Base-by-base conservation (phyloP, 2,329 filamentous ascomycete species). In the Fusarium beomiforme region DNA sequence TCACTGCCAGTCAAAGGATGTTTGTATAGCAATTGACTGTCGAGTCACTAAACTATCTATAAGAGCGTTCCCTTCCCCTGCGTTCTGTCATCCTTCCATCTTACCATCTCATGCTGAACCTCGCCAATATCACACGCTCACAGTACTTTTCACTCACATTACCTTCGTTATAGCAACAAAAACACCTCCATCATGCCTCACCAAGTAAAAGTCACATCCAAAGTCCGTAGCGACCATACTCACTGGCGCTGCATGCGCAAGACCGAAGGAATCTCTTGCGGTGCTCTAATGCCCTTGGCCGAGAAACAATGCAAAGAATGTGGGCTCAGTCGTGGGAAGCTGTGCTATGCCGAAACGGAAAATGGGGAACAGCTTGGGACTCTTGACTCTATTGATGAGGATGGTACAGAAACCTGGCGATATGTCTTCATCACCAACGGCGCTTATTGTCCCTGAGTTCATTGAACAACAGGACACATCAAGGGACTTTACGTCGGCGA, bases 301-400 rank as follows among this genome's bases (percentile, higher is more conserved):
- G 19, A 21, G 34, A 4, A 23, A 4, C 2, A 21, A 2, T 44
- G 33, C 10, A 37, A 12, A 8, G 1, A 2, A 17, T 56, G 53
- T 13, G 36, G 19, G 2, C 8, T 2, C 0, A 6, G 17, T 2
- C 26, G 16, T 0, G 1, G 21, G 17, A 1, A 2, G 7, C 17
- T 8, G 1, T 33, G 36, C 0, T 2, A 10, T 17, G 50, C 50
- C 4, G 31, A 42, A 19, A 5, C 36, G 4, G 7, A 7, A 1
- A 9, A 34, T 8, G 29, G 1, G 2, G 44, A n/a, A 10, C 2
- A 5, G 2, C 16, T 49, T 21, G 53, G 39, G 2, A 10, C 2
- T 26, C 8, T 56, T 39, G 3, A 16, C 6, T 9, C 6, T 10
- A 3, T 56, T 10, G 4, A 16, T 21, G 8, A 21, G 10, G 4